These are phyloP conservation scores for Hypsizygus marmoreus DNA, from an alignment of 768 basidiomycete genomes.

Conservation along the genomic window DNA sequence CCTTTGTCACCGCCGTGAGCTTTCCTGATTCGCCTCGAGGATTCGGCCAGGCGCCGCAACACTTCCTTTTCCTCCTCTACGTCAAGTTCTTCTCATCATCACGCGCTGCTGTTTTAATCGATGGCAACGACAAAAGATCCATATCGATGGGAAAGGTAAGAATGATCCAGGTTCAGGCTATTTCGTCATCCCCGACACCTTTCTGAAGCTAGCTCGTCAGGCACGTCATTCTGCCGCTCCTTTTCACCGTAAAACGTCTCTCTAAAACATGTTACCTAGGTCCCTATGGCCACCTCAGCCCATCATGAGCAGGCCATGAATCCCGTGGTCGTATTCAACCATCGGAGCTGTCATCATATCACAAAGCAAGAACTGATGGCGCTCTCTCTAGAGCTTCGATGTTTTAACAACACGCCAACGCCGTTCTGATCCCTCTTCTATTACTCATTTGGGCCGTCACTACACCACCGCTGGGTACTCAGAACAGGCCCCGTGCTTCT, in stretches of 20 bases:
- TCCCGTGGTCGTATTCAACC: no score
- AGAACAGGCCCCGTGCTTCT: neutral
- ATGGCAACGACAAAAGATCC: neutral
- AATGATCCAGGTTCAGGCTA: no score
- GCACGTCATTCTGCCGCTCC: no score
- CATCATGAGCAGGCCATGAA: no score
- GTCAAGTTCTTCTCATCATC: no score
- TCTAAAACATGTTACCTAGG: no score
- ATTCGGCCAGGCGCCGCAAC: neutral
- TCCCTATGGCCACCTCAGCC: no score
- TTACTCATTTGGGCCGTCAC: constrained; percentile 3
- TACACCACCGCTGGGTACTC: constrained; percentile 3
- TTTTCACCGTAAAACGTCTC: no score
- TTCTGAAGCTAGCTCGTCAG: no score
- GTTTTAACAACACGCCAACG: neutral
- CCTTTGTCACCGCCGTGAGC: neutral
- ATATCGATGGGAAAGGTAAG: constrained; percentile 3
- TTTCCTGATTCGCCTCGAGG: constrained; percentile 4
- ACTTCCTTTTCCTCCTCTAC: neutral
- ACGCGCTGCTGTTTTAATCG: neutral
- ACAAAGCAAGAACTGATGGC: constrained; percentile 3
- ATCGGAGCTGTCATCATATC: no score
- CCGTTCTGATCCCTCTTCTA: constrained; percentile 5
- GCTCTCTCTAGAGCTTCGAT: neutral
- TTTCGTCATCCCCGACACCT: no score